Evolutionary conservation across 371 early-diverging fungal species (phyloP).

Genomic region (Neoconidiobolus thromboides): DNA sequence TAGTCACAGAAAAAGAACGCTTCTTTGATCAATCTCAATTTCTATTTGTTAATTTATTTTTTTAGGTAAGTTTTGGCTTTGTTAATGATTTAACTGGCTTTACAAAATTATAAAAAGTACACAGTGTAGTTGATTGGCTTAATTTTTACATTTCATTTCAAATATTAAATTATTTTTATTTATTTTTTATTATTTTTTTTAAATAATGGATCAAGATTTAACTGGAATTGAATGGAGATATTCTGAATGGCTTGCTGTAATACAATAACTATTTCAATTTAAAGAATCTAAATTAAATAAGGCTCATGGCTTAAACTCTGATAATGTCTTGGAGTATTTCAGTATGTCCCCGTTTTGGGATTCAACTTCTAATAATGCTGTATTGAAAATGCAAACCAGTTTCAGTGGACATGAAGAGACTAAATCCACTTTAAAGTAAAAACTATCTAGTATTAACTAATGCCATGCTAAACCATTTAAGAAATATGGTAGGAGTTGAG

Average conservation of each 20-base stretch:
- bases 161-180: too few relatives aligned
- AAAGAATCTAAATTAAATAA: conserved; percentile 8
- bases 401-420: conserved; percentile 62
- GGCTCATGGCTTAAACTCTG: conserved; percentile 45
- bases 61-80: too few relatives aligned
- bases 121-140: too few relatives aligned
- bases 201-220: conserved; percentile 11
- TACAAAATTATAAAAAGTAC: too few relatives aligned
- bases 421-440: conserved; percentile 36
- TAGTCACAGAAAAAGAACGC: too few relatives aligned
- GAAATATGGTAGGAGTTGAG: conserved; percentile 75
- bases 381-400: conserved; percentile 92
- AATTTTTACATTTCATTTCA: too few relatives aligned
- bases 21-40: too few relatives aligned
- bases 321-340: conserved; percentile 91
- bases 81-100: too few relatives aligned
- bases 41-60: too few relatives aligned
- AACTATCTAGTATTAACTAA: too few relatives aligned
- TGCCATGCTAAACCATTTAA: conserved; percentile 8
- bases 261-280: background rate
- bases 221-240: conserved; percentile 34
- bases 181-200: too few relatives aligned
- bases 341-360: conserved; percentile 93
- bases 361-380: conserved; percentile 83
- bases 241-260: conserved; percentile 30